Evolutionary conservation across 2,329 filamentous ascomycete species (phyloP).

Genomic region (Periconia sp.): DNA sequence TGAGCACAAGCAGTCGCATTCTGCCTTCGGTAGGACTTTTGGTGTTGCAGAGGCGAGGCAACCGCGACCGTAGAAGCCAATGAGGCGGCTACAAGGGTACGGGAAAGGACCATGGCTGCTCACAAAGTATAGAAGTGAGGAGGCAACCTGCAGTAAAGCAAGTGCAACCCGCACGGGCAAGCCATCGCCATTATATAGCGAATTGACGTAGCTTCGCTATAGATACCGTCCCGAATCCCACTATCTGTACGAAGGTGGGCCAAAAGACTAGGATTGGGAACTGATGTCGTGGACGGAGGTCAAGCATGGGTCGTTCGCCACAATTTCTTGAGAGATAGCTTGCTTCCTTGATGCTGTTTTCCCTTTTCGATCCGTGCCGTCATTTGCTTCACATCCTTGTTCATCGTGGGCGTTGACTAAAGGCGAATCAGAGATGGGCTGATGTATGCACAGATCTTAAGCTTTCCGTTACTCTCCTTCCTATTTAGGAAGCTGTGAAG

Average conservation of each 20-base stretch:
- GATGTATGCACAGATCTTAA: not conserved
- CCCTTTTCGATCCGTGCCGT: not conserved
- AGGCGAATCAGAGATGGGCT: not conserved
- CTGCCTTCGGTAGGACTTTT: slow-evolving; percentile 27
- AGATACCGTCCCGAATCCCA: not conserved
- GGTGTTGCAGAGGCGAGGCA: slow-evolving; percentile 29
- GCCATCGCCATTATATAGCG: not conserved
- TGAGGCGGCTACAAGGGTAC: slow-evolving; percentile 17
- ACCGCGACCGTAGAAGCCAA: slow-evolving; percentile 19
- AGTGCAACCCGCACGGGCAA: not conserved
- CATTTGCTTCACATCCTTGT: not conserved
- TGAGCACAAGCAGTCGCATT: slow-evolving; percentile 37
- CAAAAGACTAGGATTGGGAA: not conserved
- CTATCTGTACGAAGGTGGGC: not conserved
- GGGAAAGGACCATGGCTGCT: not conserved
- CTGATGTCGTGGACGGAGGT: not conserved
- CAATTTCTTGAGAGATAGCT: not conserved
- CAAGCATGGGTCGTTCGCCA: not conserved
- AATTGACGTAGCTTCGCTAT: not conserved
- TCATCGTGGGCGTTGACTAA: not conserved
- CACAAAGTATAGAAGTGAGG: not conserved
- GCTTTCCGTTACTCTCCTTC: not conserved
- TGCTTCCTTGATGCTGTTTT: not conserved
- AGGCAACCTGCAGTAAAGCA: not conserved
- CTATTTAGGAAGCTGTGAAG: not conserved